Evolutionary conservation across 1,284 basidiomycete species (phyloP), one percentile per base, ranked within the genome.

Genomic region (Quambalaria eucalypti): DNA sequence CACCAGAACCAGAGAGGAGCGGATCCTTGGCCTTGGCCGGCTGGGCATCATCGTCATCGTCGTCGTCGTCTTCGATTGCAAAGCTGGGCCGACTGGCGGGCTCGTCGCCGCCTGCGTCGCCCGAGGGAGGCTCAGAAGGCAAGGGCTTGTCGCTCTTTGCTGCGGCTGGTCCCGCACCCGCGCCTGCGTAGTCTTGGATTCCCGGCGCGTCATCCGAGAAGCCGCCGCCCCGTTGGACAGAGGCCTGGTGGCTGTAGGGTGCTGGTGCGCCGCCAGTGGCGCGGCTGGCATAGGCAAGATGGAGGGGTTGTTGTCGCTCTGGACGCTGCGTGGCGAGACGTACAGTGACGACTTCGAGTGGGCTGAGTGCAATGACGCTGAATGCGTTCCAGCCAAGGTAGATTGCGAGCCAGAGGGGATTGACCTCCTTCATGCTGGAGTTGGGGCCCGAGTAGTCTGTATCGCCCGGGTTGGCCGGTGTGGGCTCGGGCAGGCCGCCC

Each of bases 261-360:
- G 68, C 58, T 6, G 65, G 64, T 28, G 25, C 6, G 49, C 42
- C 28, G 33, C 42, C 29, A n/a, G 28, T 50, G 12, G 59, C 56
- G 9, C 60, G 53, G 14, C 60, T 42, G 0, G 69, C 69, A 30
- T 70, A 73, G 19, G 71, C 70, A 6, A 69, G 48, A 55, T 73
- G 70, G 21, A 73, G 55, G 25, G 70, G 70, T 47, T 71, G 68
- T 57, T 73, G 66, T 21, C 62, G 47, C 47, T 69, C 68, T 7
- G 70, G 66, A 16, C 69, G 56, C 53, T 75, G 73, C 16, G 64
- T 63, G 36, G 64, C 57, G 23, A 75, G 57, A 12, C 73, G 60
- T 4, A 75, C 65, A 51, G 68, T 65, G 28, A 66, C 66, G 33
- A 66, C 69, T 46, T 75, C 71, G 44, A 75, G 52, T n/a, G 71